These are phyloP conservation scores for Cryphonectria japonica DNA, from an alignment of 2,329 filamentous ascomycete species.

Conservation along the genomic window DNA sequence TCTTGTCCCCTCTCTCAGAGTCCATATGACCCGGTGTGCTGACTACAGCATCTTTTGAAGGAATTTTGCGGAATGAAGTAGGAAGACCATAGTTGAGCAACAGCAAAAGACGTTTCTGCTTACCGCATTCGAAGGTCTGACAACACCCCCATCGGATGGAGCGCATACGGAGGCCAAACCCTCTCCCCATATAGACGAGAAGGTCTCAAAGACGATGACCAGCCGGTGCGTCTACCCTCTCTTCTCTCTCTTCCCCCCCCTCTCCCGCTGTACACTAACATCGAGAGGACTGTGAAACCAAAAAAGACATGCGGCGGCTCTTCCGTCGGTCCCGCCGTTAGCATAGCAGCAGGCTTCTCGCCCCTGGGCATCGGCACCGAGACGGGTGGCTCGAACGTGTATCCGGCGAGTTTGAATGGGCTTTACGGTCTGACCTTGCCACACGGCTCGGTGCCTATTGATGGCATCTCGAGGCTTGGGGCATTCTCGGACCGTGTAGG, in stretches of 20 bases:
- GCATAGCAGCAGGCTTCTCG: constrained; percentile 44
- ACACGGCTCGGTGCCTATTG: constrained; percentile 25
- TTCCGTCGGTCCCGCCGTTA: constrained; percentile 41
- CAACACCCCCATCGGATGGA: constrained; percentile 44
- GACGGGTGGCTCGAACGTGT: constrained; percentile 43
- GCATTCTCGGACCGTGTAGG: constrained; percentile 33
- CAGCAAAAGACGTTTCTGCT: constrained; percentile 23
- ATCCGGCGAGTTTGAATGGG: constrained; percentile 43
- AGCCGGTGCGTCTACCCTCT: constrained; percentile 32
- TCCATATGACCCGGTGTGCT: not conserved
- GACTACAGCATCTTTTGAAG: not conserved
- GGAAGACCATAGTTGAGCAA: constrained; percentile 28
- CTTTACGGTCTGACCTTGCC: constrained; percentile 43
- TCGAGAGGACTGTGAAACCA: not conserved
- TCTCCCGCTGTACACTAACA: not conserved
- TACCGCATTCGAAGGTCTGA: constrained; percentile 39
- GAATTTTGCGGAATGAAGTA: constrained; percentile 35
- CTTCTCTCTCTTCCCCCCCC: too few relatives aligned
- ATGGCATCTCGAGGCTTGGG: constrained; percentile 30
- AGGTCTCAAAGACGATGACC: constrained; percentile 25
- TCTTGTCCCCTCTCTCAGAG: not conserved
- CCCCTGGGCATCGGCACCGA: constrained; percentile 44
- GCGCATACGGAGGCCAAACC: constrained; percentile 37
- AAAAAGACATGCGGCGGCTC: constrained; percentile 34
- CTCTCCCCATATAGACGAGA: constrained; percentile 31